phyloP scores from a whole-genome alignment of 1,139 yeast species.

The Kodamaea sp. region DNA sequence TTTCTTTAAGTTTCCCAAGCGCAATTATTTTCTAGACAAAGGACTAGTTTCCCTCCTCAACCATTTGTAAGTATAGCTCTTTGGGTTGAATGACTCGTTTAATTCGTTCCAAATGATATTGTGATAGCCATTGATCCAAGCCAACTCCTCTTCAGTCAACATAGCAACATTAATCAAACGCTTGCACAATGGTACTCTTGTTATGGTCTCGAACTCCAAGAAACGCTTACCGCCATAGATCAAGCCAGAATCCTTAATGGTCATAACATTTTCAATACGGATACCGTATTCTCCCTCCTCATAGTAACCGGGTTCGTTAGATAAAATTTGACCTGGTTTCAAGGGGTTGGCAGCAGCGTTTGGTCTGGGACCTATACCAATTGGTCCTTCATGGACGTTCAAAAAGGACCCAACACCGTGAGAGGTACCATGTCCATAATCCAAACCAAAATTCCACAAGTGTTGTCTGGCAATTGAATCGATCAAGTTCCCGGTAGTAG shows the following conservation, averaged over 20 bases:
- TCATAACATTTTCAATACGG: slow-evolving; percentile 84
- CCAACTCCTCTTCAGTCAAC: slow-evolving; percentile 61
- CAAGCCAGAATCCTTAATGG: slow-evolving; percentile 53
- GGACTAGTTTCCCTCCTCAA: slow-evolving; percentile 68
- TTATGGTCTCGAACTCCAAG: slow-evolving; percentile 79
- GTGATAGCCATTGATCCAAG: slow-evolving; percentile 74
- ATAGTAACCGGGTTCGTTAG: slow-evolving; percentile 96
- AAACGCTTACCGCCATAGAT: slow-evolving; percentile 54
- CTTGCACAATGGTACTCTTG: slow-evolving; percentile 84
- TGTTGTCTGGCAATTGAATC: slow-evolving; percentile 89
- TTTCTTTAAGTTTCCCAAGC: too few relatives aligned
- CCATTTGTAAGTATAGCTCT: slow-evolving; percentile 66
- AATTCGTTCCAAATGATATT: slow-evolving; percentile 58
- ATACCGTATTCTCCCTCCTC: slow-evolving; percentile 93
- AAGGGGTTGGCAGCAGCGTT: slow-evolving; percentile 48
- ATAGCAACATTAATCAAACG: slow-evolving; percentile 61
- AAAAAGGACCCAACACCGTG: slow-evolving; percentile 95
- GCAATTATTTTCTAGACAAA: slow-evolving; percentile 19
- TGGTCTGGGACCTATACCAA: slow-evolving; percentile 79
- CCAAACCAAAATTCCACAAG: slow-evolving; percentile 84
- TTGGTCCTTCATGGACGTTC: slow-evolving; percentile 96
- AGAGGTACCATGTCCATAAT: slow-evolving; percentile 95
- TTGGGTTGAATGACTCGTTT: slow-evolving; percentile 47
- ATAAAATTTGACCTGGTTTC: slow-evolving; percentile 73
- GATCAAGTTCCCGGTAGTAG: slow-evolving; percentile 78